phyloP scores from a whole-genome alignment of 257 asterid species.

The Nicotiana knightiana region DNA sequence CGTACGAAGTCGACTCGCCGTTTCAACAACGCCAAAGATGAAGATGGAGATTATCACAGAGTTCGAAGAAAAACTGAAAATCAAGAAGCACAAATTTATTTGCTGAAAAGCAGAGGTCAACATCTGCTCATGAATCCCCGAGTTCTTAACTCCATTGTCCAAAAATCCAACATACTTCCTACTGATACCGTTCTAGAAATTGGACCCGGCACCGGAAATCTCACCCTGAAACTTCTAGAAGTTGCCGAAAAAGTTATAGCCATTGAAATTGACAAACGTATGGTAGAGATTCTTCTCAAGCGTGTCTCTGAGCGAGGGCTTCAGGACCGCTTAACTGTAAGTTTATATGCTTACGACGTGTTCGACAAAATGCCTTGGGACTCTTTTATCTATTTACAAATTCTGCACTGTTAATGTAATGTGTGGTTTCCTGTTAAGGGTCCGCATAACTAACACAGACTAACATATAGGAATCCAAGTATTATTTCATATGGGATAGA shows the following conservation, averaged over 20 bases:
- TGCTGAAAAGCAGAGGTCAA: constrained; percentile 83
- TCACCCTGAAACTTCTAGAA: constrained; percentile 79
- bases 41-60: constrained; percentile 25
- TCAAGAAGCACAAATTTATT: constrained; percentile 27
- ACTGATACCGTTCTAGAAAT: constrained; percentile 84
- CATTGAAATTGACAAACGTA: constrained; percentile 73
- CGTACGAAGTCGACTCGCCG: constrained; percentile 38
- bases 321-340: constrained; percentile 51
- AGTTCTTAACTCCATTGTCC: constrained; percentile 61
- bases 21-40: constrained; percentile 11
- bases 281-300: constrained; percentile 60
- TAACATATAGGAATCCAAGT: not conserved
- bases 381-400: not conserved
- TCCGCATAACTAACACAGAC: not conserved
- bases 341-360: constrained; percentile 20
- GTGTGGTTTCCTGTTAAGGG: not conserved
- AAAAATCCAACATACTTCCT: constrained; percentile 48
- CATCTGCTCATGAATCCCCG: constrained; percentile 77
- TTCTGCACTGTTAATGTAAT: not conserved
- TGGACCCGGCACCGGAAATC: constrained; percentile 97
- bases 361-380: constrained; percentile 38
- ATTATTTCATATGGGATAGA: not conserved
- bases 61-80: constrained; percentile 15
- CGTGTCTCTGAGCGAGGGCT: constrained; percentile 59
- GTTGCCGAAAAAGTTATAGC: constrained; percentile 67